phyloP scores from a whole-genome alignment of 2,329 filamentous ascomycete species.

The Myotisia sp. region DNA sequence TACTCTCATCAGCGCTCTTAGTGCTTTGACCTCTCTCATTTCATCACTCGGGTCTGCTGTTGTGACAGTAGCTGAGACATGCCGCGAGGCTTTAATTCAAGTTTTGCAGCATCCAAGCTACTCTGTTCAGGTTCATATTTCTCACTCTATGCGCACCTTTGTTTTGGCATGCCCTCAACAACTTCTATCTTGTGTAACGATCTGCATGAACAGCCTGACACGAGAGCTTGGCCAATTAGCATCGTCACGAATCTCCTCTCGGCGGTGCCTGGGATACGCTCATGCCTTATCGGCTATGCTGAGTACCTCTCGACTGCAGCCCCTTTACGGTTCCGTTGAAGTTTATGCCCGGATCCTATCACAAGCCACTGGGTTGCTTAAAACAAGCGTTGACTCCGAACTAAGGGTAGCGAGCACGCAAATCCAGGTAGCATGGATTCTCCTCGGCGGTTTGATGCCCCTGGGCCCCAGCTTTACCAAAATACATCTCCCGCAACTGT shows the following conservation, averaged over 20 bases:
- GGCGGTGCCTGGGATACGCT: constrained; percentile 77
- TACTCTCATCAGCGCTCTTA: constrained; percentile 62
- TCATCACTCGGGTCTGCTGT: constrained; percentile 68
- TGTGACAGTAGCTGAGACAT: constrained; percentile 62
- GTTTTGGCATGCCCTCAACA: constrained; percentile 86
- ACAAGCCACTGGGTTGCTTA: constrained; percentile 81
- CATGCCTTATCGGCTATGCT: constrained; percentile 82
- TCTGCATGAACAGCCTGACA: constrained; percentile 90
- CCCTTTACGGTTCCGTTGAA: constrained; percentile 86
- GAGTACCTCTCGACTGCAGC: constrained; percentile 75
- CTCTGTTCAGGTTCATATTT: constrained; percentile 82
- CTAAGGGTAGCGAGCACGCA: constrained; percentile 83
- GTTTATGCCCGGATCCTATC: constrained; percentile 84
- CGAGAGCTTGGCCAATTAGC: constrained; percentile 69
- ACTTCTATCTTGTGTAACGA: constrained; percentile 74
- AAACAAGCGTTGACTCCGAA: constrained; percentile 82
- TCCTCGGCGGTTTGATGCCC: constrained; percentile 93
- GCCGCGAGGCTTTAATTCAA: constrained; percentile 75
- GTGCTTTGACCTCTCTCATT: constrained; percentile 66
- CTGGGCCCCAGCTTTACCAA: constrained; percentile 97
- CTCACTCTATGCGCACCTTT: constrained; percentile 72
- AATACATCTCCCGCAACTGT: constrained; percentile 85
- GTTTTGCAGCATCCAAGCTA: constrained; percentile 91
- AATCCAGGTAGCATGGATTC: constrained; percentile 93
- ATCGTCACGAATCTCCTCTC: constrained; percentile 60